phyloP scores from a whole-genome alignment of 306 rosid genomes.

The Gastrolobium bilobum region DNA sequence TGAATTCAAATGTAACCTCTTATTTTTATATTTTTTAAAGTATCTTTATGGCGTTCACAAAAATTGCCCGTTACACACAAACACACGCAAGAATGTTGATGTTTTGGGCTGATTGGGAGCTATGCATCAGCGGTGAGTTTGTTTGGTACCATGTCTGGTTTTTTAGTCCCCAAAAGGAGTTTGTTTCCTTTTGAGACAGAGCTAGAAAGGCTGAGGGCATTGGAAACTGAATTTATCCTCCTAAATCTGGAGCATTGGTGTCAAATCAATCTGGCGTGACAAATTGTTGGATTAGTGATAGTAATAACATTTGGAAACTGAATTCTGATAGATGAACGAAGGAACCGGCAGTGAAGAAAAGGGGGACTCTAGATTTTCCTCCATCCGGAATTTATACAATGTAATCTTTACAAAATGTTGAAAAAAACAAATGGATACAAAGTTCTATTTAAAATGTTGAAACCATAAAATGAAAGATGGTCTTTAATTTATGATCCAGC shows the following conservation, averaged over 20 bases:
- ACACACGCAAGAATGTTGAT: conserved; percentile 29
- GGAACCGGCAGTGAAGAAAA: conserved; percentile 22
- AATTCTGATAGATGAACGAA: conserved; percentile 1
- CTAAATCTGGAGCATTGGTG: neutral
- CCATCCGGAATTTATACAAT: conserved; percentile 24
- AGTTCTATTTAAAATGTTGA: conserved; percentile 10
- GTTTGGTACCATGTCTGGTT: neutral
- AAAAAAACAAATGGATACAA: conserved; percentile 24
- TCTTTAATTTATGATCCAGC: neutral
- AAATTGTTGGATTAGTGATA: neutral
- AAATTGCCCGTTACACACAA: neutral
- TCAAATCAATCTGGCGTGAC: neutral
- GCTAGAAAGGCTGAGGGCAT: conserved; percentile 3
- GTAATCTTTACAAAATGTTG: conserved; percentile 39
- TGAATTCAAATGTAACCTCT: conserved; percentile 61
- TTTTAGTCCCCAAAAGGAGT: neutral
- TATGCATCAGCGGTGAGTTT: conserved; percentile 4
- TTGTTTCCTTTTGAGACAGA: neutral
- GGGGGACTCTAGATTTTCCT: conserved; percentile 28
- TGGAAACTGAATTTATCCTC: neutral
- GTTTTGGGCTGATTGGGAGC: conserved; percentile 36
- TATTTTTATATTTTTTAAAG: conserved; percentile 41
- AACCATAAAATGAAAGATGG: conserved; percentile 26
- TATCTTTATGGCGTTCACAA: conserved; percentile 35
- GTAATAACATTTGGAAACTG: neutral